Evolutionary conservation across 2,329 filamentous ascomycete species (phyloP), one percentile per base, ranked within the genome.

Genomic region (Alternaria brassicae): DNA sequence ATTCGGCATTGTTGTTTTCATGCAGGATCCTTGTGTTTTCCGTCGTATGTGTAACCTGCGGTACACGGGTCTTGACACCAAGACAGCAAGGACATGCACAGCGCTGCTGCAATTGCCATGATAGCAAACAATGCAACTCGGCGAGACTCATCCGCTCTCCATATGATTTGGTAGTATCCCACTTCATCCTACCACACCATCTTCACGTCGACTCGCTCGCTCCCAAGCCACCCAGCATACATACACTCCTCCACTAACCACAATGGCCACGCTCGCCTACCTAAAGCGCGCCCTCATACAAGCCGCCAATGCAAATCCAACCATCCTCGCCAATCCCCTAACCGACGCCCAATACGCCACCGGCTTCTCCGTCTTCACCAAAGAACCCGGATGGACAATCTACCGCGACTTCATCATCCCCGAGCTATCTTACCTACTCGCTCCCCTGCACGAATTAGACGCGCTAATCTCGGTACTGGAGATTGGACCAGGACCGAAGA

Each of bases 401-500:
- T 86, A 87, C 70, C 63, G 78, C 68, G 41, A 63, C 28, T 63
- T 63, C 58, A 56, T 63, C 25, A 50, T 61, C 27, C 83, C 85
- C 45, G 80, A 85, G 40, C 72, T 88, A 5, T 74, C 75, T 49
- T 66, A 72, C 34, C 60, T 84, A 0, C 65, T 88, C 2, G 48
- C 54, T 1, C 65, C 79, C 54, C 74, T 85, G 32, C 71, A 83
- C 63, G 67, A 75, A 34, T 81, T 81, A 6, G 79, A 77, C 28
- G 49, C 6, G 25, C 45, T 67, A 12, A 72, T 88, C 60, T 87
- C 86, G 3, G 80, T 83, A 15, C 78, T 89, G 6, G 87, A 89
- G 65, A 83, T 89, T 49, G 85, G 85, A 62, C 85, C 87, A 0
- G 87, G 87, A 8, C 81, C 84, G 0, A 78, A 81, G 71, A 88